These are phyloP conservation scores for Lactarius vividus DNA, from an alignment of 768 basidiomycete species.

Conservation along the genomic window DNA sequence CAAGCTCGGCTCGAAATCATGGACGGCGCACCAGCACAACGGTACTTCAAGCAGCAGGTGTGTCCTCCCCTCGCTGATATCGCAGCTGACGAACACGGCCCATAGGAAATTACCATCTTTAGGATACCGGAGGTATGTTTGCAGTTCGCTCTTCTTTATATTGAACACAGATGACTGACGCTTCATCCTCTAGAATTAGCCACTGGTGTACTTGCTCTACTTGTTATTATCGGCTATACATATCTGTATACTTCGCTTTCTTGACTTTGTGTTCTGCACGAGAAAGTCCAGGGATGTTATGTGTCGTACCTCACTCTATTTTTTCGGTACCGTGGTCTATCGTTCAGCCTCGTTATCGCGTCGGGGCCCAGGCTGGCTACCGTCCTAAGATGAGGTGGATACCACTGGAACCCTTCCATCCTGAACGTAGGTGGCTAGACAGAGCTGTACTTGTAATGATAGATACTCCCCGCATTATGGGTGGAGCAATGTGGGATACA, in stretches of 20 bases:
- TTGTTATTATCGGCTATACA: constrained; percentile 14
- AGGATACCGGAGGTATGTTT: constrained; percentile 77
- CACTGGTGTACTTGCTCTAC: constrained; percentile 8
- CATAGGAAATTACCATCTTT: constrained; percentile 82
- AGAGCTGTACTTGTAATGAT: no score
- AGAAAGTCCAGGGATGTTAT: not conserved
- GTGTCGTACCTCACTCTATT: not conserved
- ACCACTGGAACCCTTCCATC: no score
- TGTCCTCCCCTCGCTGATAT: constrained; percentile 16
- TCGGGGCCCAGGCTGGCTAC: not conserved
- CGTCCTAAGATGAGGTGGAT: no score
- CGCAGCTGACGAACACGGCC: not conserved
- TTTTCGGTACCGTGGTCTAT: not conserved
- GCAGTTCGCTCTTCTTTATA: not conserved
- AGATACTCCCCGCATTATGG: not conserved
- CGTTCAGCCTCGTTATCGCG: not conserved
- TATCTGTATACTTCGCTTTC: constrained; percentile 13
- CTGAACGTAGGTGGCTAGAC: no score
- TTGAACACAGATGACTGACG: not conserved
- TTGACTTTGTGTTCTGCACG: not conserved
- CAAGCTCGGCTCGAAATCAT: constrained; percentile 99
- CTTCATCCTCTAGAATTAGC: constrained; percentile 16
- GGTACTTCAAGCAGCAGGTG: constrained; percentile 97
- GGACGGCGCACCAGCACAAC: constrained; percentile 96
- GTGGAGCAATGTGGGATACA: not conserved